phyloP scores from a whole-genome alignment of 1,139 yeast genomes.

The Hyphopichia fennica region DNA sequence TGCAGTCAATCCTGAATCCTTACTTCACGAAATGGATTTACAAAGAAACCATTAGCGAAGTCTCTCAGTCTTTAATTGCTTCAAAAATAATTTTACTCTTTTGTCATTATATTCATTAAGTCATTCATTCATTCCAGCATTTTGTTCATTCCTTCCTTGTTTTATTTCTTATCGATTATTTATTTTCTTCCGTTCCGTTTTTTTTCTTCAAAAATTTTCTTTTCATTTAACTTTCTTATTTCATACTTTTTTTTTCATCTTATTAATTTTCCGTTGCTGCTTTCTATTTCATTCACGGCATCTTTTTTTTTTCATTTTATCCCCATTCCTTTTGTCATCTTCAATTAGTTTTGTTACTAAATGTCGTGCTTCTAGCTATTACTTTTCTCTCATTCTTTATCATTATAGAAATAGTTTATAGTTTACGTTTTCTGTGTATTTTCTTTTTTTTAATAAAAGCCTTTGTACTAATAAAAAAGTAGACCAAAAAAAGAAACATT shows the following conservation, averaged over 20 bases:
- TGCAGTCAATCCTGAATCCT: conserved; percentile 63
- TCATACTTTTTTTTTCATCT: conserved; percentile 4
- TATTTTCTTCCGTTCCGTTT: neutral
- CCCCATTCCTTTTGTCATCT: neutral
- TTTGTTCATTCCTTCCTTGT: neutral
- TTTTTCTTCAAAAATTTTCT: neutral
- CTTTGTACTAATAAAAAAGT: neutral
- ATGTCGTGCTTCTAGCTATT: neutral
- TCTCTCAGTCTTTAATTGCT: neutral
- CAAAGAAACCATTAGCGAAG: conserved; percentile 26
- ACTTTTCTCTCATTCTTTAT: neutral
- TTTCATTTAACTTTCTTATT: neutral
- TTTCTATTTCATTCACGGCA: neutral
- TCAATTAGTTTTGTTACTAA: neutral
- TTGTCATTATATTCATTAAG: neutral
- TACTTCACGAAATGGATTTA: conserved; percentile 60
- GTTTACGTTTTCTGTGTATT: neutral
- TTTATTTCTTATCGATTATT: neutral
- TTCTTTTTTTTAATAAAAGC: neutral
- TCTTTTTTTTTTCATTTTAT: neutral
- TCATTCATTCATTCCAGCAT: neutral
- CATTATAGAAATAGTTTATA: neutral
- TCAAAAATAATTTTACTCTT: neutral
- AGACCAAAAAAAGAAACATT: neutral
- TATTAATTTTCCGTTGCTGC: neutral